phyloP scores from a whole-genome alignment of 1,284 basidiomycete genomes.

The Earliella scabrosa region DNA sequence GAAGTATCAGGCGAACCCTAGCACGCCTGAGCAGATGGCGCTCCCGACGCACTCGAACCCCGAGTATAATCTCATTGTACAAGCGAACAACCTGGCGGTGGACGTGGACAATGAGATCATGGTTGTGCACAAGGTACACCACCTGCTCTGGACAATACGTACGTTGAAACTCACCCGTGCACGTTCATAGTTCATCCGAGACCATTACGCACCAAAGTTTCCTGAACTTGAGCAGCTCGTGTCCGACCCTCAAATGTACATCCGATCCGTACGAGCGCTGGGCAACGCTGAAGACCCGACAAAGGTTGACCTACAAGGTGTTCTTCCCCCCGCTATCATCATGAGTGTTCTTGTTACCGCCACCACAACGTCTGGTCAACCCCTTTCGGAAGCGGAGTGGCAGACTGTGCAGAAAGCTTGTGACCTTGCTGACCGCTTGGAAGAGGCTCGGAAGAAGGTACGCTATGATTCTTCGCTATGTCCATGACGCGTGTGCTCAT shows the following conservation, averaged over 20 bases:
- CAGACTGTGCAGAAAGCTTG: conserved; percentile 83
- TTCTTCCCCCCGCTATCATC: conserved; percentile 90
- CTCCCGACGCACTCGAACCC: conserved; percentile 89
- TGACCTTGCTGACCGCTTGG: conserved; percentile 85
- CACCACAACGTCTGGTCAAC: conserved; percentile 85
- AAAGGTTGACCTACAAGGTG: conserved; percentile 78
- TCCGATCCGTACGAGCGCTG: conserved; percentile 87
- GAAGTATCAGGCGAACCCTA: conserved; percentile 80
- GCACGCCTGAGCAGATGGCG: conserved; percentile 78
- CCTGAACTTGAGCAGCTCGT: conserved; percentile 97
- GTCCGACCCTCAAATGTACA: conserved; percentile 90
- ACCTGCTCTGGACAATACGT: neutral
- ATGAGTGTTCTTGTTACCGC: conserved; percentile 98
- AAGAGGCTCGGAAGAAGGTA: conserved; percentile 87
- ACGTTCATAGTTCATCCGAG: conserved; percentile 85
- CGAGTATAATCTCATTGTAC: conserved; percentile 96
- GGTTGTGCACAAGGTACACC: conserved; percentile 87
- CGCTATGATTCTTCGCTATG: conserved; percentile 10
- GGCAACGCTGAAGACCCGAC: conserved; percentile 90
- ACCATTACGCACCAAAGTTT: conserved; percentile 96
- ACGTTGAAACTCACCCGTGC: neutral
- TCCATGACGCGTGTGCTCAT: neutral
- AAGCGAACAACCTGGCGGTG: conserved; percentile 97
- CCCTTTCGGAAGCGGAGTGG: conserved; percentile 78
- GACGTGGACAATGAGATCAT: conserved; percentile 99